A percentile compares a stretch with the other conserved stretches of the same genome.
Conservation (phyloP, 768 basidiomycete genomes). For the Leucocoprinus birnbaumii region DNA sequence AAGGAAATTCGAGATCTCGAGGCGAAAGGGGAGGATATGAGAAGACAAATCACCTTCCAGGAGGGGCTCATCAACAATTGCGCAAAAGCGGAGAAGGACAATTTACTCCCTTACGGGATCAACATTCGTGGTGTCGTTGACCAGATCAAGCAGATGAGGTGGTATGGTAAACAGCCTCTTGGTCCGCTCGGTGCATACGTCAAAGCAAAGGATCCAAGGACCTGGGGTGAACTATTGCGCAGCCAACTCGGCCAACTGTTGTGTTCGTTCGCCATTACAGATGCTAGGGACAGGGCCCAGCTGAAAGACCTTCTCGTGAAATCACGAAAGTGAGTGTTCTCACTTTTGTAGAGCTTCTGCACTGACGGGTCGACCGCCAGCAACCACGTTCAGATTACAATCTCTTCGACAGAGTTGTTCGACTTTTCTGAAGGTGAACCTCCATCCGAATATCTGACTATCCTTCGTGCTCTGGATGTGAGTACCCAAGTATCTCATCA, state of each 20-base stretch:
- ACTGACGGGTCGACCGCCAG: slow-evolving; percentile 27
- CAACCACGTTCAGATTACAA: slow-evolving; percentile 48
- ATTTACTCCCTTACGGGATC: slow-evolving; percentile 57
- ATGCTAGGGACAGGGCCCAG: slow-evolving; percentile 54
- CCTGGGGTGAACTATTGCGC: slow-evolving; percentile 68
- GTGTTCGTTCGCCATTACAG: slow-evolving; percentile 72
- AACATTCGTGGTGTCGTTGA: slow-evolving; percentile 58
- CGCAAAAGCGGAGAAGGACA: slow-evolving; percentile 51
- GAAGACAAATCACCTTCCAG: slow-evolving; percentile 40
- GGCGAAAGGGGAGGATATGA: slow-evolving; percentile 24
- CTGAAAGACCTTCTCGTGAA: slow-evolving; percentile 57
- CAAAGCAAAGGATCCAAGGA: slow-evolving; percentile 60
- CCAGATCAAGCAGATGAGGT: slow-evolving; percentile 45
- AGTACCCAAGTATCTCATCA: slow-evolving; percentile 16
- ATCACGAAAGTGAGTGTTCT: slow-evolving; percentile 56
- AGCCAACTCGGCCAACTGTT: slow-evolving; percentile 55
- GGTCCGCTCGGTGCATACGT: slow-evolving; percentile 83
- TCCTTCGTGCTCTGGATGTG: slow-evolving; percentile 82
- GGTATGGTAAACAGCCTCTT: slow-evolving; percentile 66
- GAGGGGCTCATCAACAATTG: slow-evolving; percentile 49
- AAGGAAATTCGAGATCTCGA: slow-evolving; percentile 35
- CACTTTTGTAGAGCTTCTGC: neutral
- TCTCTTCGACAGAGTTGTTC: slow-evolving; percentile 73
- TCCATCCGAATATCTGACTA: slow-evolving; percentile 56
- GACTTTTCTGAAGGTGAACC: slow-evolving; percentile 79